A percentile compares a stretch with the other conserved stretches of the same genome.
Conservation (phyloP, 805 yeast genomes). For the Ogataea minuta region DNA sequence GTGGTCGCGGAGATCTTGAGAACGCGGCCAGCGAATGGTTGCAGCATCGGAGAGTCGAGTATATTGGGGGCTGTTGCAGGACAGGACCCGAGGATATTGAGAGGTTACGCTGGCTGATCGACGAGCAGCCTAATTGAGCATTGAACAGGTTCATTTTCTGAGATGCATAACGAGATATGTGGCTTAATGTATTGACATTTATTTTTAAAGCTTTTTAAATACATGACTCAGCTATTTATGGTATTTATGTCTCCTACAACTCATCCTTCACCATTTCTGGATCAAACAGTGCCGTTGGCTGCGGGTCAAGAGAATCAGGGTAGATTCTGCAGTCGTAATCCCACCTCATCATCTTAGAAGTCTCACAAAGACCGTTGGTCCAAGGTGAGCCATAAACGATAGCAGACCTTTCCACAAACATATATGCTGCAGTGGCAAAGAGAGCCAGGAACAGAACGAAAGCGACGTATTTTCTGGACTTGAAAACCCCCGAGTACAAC, state of each 20-base stretch:
- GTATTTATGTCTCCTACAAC: slow-evolving; percentile 8
- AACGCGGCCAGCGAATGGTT: slow-evolving; percentile 41
- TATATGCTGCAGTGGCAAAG: slow-evolving; percentile 47
- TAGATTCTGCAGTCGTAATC: slow-evolving; percentile 80
- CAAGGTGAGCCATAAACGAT: slow-evolving; percentile 76
- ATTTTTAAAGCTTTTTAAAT: slow-evolving; percentile 1
- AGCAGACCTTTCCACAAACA: slow-evolving; percentile 65
- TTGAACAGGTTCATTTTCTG: no score
- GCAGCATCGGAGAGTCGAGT: slow-evolving; percentile 37
- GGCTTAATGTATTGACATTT: neutral
- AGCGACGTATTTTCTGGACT: slow-evolving; percentile 42
- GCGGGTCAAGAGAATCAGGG: slow-evolving; percentile 26
- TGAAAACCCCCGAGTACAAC: slow-evolving; percentile 28
- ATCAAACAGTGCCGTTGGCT: slow-evolving; percentile 9
- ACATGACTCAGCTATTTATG: neutral
- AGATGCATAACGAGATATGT: no score
- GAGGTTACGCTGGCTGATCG: slow-evolving; percentile 16
- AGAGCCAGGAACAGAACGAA: slow-evolving; percentile 47
- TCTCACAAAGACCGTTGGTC: slow-evolving; percentile 67
- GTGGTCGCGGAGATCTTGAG: slow-evolving; percentile 35
- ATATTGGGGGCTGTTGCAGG: slow-evolving; percentile 78
- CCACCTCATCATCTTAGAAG: slow-evolving; percentile 68
- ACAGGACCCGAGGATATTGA: slow-evolving; percentile 53
- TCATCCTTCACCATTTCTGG: slow-evolving; percentile 19
- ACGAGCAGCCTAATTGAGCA: slow-evolving; percentile 3